Base-by-base conservation (phyloP, 2,329 filamentous ascomycete species). In the Ophiostoma quercus region DNA sequence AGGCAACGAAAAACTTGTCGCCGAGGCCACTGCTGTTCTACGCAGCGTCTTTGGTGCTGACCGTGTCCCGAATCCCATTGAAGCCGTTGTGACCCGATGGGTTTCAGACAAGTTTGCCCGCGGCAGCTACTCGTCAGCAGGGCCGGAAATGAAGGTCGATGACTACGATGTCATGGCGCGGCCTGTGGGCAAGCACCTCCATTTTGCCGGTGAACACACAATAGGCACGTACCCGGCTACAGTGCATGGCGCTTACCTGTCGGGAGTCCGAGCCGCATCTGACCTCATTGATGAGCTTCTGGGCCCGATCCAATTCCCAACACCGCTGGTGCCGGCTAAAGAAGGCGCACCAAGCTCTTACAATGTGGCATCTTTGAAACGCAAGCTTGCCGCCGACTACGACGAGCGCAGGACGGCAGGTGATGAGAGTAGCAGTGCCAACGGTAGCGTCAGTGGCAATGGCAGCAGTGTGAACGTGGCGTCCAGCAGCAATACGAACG, bases 121-220 rank as follows among this genome's bases (percentile, higher is more conserved):
- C 72, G 95, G 95, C 41, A 97, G 92, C 77, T 99, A 99, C 79
- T 99, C 96, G 2, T 98, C 92, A 73, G 92, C 96, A 1, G 94
- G 92, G 0, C 90, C 93, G 6, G 84, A 88, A 66, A 94, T 97
- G 79, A 85, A 88, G 68, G 87, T 91, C 1, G 91, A 93, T 68
- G 95, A 99, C 77, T 99, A 99, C 79, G 92, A 98, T 77, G 83
- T 88, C 41, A 97, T 99, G 92, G 92, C 95, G 1, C 86, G 87
- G 67, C 83, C 91, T 0, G 84, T 97, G 41, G 94, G 92, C 41
- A 67, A 32, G 6, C 96, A 96, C 73, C 82, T 99, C 9, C 92
- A 94, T 79, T 99, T 99, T 79, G 95, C 94, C 19, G 95, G 95
- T 66, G 95, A 99, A 79, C 95, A 97, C 72, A 99, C 96, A 0